A percentile compares a stretch with the other conserved stretches of the same genome.
phyloP scores from a whole-genome alignment of 768 basidiomycete species.

The Russula griseocarnosa region DNA sequence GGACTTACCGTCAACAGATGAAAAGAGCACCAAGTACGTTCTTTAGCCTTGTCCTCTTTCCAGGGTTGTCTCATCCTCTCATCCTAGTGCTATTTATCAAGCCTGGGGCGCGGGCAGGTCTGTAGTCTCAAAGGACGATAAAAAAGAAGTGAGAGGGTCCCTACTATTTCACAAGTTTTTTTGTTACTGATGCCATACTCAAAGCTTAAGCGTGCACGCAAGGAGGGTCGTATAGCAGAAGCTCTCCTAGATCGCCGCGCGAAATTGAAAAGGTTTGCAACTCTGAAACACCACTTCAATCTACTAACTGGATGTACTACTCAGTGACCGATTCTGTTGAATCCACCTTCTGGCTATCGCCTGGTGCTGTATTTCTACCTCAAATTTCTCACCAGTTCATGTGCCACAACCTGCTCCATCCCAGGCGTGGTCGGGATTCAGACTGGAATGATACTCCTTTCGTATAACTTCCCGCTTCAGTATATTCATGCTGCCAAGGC shows the following conservation, averaged over 20 bases:
- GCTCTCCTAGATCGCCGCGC: constrained; percentile 73
- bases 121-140: constrained; percentile 65
- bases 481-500: not conserved
- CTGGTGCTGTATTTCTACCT: not conserved
- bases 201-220: constrained; percentile 72
- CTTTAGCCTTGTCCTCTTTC: constrained; percentile 1
- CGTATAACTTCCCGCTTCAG: not conserved
- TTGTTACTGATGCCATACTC: constrained; percentile 14
- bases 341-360: not conserved
- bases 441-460: not conserved
- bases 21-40: constrained; percentile 68
- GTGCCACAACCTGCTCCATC: not conserved
- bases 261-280: constrained; percentile 72
- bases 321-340: constrained; percentile 48
- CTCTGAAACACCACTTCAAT: constrained; percentile 11
- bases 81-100: constrained; percentile 62
- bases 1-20: constrained; percentile 49
- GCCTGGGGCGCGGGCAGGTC: constrained; percentile 81
- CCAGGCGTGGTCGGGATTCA: not conserved
- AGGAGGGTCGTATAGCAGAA: constrained; percentile 78
- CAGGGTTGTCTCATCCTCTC: constrained; percentile 4
- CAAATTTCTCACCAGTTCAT: not conserved
- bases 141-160: constrained; percentile 54
- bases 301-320: constrained; percentile 17
- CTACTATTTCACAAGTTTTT: not conserved